These are phyloP conservation scores for Golubevia sp. DNA, from an alignment of 1,284 basidiomycete species.

Conservation along the genomic window DNA sequence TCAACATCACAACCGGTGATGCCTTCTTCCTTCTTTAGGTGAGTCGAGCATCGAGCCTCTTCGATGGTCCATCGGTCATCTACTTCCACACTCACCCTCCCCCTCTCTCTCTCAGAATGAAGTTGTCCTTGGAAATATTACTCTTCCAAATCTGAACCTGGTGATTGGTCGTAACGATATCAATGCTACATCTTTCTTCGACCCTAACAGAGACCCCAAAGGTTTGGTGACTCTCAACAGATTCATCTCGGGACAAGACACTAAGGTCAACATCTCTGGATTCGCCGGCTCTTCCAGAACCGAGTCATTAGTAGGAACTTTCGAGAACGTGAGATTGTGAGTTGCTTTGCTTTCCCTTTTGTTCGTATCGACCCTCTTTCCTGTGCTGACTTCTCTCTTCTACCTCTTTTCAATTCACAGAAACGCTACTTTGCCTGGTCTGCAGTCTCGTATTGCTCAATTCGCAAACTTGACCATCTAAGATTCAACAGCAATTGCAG, in stretches of 20 bases:
- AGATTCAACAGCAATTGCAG: conserved; percentile 37
- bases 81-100: no score
- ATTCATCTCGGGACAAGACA: conserved; percentile 53
- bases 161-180: conserved; percentile 42
- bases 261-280: conserved; percentile 46
- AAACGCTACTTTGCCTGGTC: conserved; percentile 47
- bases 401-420: conserved; percentile 39
- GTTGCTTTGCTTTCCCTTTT: no score
- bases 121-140: conserved; percentile 39
- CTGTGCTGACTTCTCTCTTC: no score
- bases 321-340: no score
- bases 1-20: conserved; percentile 48
- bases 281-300: conserved; percentile 38
- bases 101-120: no score
- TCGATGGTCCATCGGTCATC: no score
- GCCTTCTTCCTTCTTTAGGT: conserved; percentile 41
- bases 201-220: conserved; percentile 41
- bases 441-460: conserved; percentile 36
- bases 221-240: conserved; percentile 51
- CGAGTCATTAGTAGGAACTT: conserved; percentile 33
- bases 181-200: conserved; percentile 41
- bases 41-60: no score
- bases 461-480: conserved; percentile 44
- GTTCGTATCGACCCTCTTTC: no score
- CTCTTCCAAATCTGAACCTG: conserved; percentile 40